phyloP scores from a whole-genome alignment of 2,329 filamentous ascomycete genomes.

The Blastomyces emzantsi region DNA sequence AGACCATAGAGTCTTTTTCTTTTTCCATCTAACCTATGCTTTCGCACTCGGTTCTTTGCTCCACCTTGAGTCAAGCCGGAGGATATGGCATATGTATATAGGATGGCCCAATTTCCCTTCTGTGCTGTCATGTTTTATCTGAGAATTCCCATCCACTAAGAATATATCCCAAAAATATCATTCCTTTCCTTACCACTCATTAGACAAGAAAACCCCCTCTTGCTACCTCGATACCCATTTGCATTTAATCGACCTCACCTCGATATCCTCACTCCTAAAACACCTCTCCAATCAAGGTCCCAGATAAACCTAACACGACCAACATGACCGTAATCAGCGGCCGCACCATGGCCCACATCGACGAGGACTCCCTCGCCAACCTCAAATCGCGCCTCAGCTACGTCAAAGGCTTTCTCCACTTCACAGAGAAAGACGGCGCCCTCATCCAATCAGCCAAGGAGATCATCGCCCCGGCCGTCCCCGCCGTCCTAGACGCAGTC shows the following conservation, averaged over 20 bases:
- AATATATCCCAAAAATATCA: not conserved
- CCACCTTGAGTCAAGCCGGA: not conserved
- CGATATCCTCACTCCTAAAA: not conserved
- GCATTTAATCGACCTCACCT: not conserved
- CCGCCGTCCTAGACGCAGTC: constrained; percentile 22
- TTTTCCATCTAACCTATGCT: not conserved
- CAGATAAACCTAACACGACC: not conserved
- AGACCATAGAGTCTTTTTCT: not conserved
- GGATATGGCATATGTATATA: not conserved
- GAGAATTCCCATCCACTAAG: not conserved
- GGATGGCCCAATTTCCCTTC: not conserved
- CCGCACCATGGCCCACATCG: constrained; percentile 11
- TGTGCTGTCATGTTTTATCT: not conserved
- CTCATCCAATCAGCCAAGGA: constrained; percentile 20
- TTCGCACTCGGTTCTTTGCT: not conserved
- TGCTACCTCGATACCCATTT: not conserved
- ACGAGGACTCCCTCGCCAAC: constrained; percentile 12
- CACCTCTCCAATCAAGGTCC: not conserved
- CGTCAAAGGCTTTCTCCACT: constrained; percentile 22
- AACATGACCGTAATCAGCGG: not conserved
- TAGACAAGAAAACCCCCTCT: not conserved
- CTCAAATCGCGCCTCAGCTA: constrained; percentile 19
- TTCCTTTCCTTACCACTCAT: not conserved
- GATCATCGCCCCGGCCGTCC: constrained; percentile 21
- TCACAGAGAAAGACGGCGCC: constrained; percentile 21